Conservation (phyloP, 164 flowering plant genomes). For the Umbellularia californica region DNA sequence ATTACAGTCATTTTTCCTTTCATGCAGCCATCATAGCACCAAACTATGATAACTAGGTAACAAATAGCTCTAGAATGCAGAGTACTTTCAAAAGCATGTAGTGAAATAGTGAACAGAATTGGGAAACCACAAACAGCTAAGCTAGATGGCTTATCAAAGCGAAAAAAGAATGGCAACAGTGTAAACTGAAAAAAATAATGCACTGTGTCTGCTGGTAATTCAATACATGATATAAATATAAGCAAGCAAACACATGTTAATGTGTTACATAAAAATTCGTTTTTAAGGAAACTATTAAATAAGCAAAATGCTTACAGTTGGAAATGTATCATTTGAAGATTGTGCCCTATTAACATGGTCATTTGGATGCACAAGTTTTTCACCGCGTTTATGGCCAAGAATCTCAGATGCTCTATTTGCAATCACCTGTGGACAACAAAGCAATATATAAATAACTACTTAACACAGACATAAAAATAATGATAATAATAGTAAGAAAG, state of each 20-base stretch:
- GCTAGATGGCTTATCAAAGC: too few species aligned
- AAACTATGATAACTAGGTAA: neutral
- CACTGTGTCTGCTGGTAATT: too few species aligned
- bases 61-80: neutral
- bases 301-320: slow-evolving; percentile 62
- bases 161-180: too few species aligned
- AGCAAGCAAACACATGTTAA: too few species aligned
- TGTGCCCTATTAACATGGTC: slow-evolving; percentile 97
- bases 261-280: too few species aligned
- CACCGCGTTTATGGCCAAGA: slow-evolving; percentile 96
- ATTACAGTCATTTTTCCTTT: too few species aligned
- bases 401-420: slow-evolving; percentile 98
- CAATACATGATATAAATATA: too few species aligned
- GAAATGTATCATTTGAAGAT: slow-evolving; percentile 98
- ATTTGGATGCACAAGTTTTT: slow-evolving; percentile 93
- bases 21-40: neutral
- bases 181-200: too few species aligned
- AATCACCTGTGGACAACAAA: slow-evolving; percentile 62
- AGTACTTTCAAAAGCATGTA: neutral
- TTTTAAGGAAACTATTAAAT: neutral
- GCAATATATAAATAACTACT: neutral
- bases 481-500: neutral
- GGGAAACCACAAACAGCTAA: too few species aligned
- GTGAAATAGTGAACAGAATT: neutral
- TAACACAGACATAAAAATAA: slow-evolving; percentile 1